phyloP scores from a whole-genome alignment of 2,329 filamentous ascomycete species.

The Stenocarpella maydis region DNA sequence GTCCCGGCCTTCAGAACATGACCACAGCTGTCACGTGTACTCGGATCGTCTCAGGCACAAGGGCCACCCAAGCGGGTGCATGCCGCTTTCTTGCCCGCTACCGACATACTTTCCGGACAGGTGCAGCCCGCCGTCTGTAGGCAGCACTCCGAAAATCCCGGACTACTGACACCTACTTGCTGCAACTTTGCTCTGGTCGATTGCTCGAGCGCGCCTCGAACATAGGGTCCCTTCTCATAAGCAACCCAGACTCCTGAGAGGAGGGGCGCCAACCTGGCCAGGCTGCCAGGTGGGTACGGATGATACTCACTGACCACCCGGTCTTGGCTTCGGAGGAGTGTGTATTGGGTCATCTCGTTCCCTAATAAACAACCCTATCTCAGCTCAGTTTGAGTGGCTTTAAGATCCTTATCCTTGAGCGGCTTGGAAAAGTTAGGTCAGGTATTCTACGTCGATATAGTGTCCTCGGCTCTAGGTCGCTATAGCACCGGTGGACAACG shows the following conservation, averaged over 20 bases:
- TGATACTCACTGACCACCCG: neutral
- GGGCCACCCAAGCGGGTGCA: conserved; percentile 3
- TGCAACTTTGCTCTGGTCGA: neutral
- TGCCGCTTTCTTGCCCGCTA: neutral
- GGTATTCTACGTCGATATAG: neutral
- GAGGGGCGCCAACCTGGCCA: neutral
- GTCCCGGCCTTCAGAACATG: neutral
- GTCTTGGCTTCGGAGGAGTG: neutral
- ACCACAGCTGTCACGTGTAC: conserved; percentile 4
- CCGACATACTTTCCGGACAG: conserved; percentile 14
- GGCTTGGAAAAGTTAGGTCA: neutral
- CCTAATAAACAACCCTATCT: no score
- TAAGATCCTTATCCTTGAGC: no score
- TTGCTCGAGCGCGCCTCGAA: neutral
- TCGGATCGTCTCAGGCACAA: conserved; percentile 10
- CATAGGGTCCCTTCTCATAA: neutral
- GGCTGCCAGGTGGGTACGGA: neutral
- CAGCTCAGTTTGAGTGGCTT: no score
- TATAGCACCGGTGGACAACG: neutral
- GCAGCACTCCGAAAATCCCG: neutral
- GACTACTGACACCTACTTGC: neutral
- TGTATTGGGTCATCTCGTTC: no score
- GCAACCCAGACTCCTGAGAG: neutral
- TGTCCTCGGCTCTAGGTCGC: no score
- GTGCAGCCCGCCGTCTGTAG: neutral